phyloP scores from a whole-genome alignment of 495 filamentous ascomycete genomes.

The Penicillium atrosanguineum region DNA sequence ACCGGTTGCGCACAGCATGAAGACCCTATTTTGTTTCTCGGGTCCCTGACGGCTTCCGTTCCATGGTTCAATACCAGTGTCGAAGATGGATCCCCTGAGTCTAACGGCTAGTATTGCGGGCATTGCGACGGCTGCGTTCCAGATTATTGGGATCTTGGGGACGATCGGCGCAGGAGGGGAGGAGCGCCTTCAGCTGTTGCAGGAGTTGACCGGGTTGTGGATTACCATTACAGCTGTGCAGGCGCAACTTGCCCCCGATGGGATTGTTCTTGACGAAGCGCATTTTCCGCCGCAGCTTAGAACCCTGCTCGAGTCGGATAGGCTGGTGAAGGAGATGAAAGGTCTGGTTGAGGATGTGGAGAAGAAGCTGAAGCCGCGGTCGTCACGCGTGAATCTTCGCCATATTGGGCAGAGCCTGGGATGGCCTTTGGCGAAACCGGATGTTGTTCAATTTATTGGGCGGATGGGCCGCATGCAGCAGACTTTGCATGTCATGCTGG shows the following conservation, averaged over 20 bases:
- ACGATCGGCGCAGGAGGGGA: neutral
- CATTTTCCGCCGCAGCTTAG: constrained; percentile 1
- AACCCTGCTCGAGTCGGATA: neutral
- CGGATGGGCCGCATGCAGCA: constrained; percentile 2
- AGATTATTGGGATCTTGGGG: constrained; percentile 4
- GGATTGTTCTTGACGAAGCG: neutral
- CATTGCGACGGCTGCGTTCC: constrained; percentile 4
- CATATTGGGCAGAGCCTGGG: constrained; percentile 1
- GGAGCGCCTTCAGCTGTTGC: constrained; percentile 1
- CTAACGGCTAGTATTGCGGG: constrained; percentile 4
- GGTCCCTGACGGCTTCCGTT: neutral
- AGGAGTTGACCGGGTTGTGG: constrained; percentile 6
- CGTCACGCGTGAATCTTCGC: neutral
- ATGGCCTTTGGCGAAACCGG: constrained; percentile 2
- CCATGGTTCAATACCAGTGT: neutral
- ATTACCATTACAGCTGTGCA: constrained; percentile 6
- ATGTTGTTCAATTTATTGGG: neutral
- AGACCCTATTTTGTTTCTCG: neutral
- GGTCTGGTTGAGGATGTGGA: constrained; percentile 2
- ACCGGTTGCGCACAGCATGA: no score
- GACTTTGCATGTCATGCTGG: constrained; percentile 1
- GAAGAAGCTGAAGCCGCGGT: constrained; percentile 1
- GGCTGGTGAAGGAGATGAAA: neutral
- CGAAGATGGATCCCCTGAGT: constrained; percentile 1
- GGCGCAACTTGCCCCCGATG: constrained; percentile 4